A percentile compares a stretch with the other conserved stretches of the same genome.
These are phyloP conservation scores for Sisymbrium irio DNA, from an alignment of 345 rosid genomes.

Conservation along the genomic window DNA sequence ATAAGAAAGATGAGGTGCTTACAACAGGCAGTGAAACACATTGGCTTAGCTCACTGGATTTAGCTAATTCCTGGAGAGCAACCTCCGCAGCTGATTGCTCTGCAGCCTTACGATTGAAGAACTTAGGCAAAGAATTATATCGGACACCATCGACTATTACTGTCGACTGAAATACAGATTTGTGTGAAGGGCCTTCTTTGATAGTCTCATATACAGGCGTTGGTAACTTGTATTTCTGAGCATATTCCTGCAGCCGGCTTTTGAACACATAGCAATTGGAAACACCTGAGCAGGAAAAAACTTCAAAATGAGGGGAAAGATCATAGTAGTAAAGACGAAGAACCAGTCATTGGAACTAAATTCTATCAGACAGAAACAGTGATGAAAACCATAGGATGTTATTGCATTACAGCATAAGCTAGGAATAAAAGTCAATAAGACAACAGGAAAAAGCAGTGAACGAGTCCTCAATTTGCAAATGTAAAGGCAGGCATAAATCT, in stretches of 20 bases:
- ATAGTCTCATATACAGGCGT: slow-evolving; percentile 78
- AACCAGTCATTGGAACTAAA: neutral
- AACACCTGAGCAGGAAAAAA: slow-evolving; percentile 47
- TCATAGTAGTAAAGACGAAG: neutral
- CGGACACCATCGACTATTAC: slow-evolving; percentile 60
- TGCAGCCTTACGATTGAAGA: slow-evolving; percentile 90
- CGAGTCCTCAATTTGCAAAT: too few relatives aligned
- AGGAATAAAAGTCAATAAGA: neutral
- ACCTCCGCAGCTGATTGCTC: slow-evolving; percentile 98
- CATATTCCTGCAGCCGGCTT: slow-evolving; percentile 80
- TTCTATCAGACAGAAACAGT: neutral
- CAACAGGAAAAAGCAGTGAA: too few relatives aligned
- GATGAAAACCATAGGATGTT: neutral
- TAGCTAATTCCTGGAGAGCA: slow-evolving; percentile 68
- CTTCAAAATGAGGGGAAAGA: slow-evolving; percentile 4
- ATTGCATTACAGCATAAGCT: neutral
- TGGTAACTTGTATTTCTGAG: slow-evolving; percentile 64
- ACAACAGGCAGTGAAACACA: slow-evolving; percentile 73
- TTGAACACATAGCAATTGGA: slow-evolving; percentile 83
- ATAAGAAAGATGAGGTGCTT: slow-evolving; percentile 38
- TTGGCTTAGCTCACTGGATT: slow-evolving; percentile 49
- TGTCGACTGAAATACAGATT: slow-evolving; percentile 64
- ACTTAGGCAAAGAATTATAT: slow-evolving; percentile 78
- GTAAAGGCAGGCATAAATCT: too few relatives aligned
- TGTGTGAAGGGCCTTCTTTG: slow-evolving; percentile 92